Percentiles rank a stretch among this genome's conserved stretches.
Evolutionary conservation across 352 stramenopile species (phyloP).

Genomic region (Pythium oligandrum): DNA sequence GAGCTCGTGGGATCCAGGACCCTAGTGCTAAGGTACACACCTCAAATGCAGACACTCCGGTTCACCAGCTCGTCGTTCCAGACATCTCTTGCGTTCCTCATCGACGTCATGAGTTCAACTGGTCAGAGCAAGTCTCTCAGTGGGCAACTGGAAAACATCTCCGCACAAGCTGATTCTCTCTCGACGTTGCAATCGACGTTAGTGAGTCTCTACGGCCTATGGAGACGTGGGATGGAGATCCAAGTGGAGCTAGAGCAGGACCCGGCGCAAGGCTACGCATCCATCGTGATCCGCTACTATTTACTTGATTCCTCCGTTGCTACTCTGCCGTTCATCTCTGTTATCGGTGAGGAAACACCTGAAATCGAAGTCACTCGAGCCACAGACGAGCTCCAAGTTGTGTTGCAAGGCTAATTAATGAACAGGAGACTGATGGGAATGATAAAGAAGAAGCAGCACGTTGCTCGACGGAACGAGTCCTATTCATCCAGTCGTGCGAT

Average conservation of each 20-base stretch:
- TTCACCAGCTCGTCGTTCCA: background rate
- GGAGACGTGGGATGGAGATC: constrained; percentile 6
- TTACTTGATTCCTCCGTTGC: constrained; percentile 11
- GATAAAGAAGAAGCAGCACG: no score
- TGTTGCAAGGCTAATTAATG: no score
- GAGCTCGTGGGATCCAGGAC: background rate
- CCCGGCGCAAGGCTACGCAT: background rate
- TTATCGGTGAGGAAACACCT: background rate
- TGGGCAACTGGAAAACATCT: no score
- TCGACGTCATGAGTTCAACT: background rate
- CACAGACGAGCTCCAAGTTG: no score
- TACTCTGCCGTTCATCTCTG: constrained; percentile 13
- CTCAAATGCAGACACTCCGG: background rate
- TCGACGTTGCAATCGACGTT: background rate
- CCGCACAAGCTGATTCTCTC: no score
- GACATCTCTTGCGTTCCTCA: background rate
- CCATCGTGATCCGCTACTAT: constrained; percentile 13
- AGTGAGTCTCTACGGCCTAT: constrained; percentile 8
- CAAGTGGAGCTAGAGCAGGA: background rate
- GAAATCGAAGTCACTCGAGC: background rate
- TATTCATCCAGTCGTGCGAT: no score
- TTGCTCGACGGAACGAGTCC: no score
- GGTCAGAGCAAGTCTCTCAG: no score
- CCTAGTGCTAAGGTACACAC: background rate
- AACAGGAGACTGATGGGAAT: no score